Evolutionary conservation across 2,329 filamentous ascomycete species (phyloP), one percentile per base, ranked within the genome.

Genomic region (Aspergillus cejpii): DNA sequence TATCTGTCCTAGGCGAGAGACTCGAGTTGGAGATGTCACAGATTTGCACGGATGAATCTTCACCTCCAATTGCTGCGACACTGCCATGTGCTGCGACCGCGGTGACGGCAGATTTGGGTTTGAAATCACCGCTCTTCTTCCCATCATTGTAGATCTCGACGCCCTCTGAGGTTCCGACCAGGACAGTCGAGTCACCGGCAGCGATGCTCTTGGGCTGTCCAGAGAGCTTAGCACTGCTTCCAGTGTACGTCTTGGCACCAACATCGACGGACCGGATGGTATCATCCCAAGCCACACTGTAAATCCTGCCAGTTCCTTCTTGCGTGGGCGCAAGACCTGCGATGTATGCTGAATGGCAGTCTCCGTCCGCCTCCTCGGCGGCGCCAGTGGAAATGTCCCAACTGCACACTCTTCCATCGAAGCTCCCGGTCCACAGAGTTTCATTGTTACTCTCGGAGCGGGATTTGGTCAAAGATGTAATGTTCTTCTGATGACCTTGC

Each of bases 211-310:
- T 91, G 2, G 92, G 92, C 61, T 97, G 92, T 14, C 83, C 84
- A 2, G 79, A 74, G 15, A 94, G 77, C 60, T 85, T 83, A 24
- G 76, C 69, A 1, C 80, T 74, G 39, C 76, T 75, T 44, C 85
- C 87, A 5, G 83, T 76, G 64, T 94, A 96, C 0, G 83, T 86
- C 58, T 81, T 84, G 41, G 83, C 80, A 1, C 81, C 76, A 47
- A 84, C 76, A 53, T 94, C 89, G 27, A 94, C 76, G 34, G 79
- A 84, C 50, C 89, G 84, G 27, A 97, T 74, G 1, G 84, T 88
- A 65, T 98, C 92, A 62, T 98, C 92, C 92, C 91, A 98, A 51
- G 84, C 90, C 42, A 91, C 85, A 59, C 84, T 91, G 70, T 87
- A 90, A n/a, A 88, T 79, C 53, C 81, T 77, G 26, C 81, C 68